Evolutionary conservation across 208 protist species (phyloP), one percentile per base, ranked within the genome.

Genomic region (Wallacemonas sp.): DNA sequence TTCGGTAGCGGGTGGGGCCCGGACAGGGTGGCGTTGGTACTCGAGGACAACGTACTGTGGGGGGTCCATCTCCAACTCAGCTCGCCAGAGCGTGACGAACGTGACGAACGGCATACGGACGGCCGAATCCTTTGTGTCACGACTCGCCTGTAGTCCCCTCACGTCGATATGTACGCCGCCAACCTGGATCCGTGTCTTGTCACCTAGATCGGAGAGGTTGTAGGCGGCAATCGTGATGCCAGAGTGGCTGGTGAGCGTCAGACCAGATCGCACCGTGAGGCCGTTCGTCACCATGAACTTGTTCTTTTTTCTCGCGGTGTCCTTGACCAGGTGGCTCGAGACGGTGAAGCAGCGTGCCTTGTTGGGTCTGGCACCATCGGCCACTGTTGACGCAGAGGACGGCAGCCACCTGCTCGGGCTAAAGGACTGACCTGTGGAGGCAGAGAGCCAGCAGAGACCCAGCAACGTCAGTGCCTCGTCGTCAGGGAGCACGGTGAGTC

Each of bases 331-430:
- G 5, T 46, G 41, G 0, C 9, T 1, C 1, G 65, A 68, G 34
- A 76, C 33, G 2, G 34, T 36, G 26, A 83, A 75, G 21, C 63
- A 65, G 3, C 68, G 56, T 36, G 36, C 39, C 16, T 62, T n/a
- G 2, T 29, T 2, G 0, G 43, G 29, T 17, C 65, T 32, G 0
- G n/a, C 9, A 1, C 49, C 52, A 0, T 41, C 8, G 16, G 4
- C 52, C 9, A 58, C 30, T 4, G 30, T 24, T 8, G 29, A 5
- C 14, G 36, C 19, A 17, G 33, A 54, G 3, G 69, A 27, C 16
- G 63, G 46, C 26, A 80, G 68, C 69, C 68, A 78, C 2, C 68
- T 55, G 29, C 74, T 85, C 0, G 74, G 79, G 33, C 70, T 78
- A 48, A 81, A 64, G 0, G 55, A 67, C 19, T 63, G 52, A 0